Conservation (phyloP, 1,284 basidiomycete species). For the Porodaedalea pini region DNA sequence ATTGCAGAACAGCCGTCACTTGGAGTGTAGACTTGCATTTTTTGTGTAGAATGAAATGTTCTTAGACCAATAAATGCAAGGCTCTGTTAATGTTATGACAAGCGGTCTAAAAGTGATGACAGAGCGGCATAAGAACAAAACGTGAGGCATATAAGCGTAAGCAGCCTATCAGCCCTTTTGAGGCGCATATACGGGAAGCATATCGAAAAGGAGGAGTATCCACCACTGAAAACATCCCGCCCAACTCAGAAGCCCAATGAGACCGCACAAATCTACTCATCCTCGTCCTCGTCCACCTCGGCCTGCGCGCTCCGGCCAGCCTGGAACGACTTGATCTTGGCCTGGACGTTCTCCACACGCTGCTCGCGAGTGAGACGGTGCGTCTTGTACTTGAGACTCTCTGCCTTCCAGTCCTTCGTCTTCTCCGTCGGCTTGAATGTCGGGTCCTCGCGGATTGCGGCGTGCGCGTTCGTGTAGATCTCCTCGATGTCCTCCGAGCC, state of each 20-base stretch:
- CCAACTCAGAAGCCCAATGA: not conserved
- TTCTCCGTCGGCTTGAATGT: conserved; percentile 90
- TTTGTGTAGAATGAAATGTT: not conserved
- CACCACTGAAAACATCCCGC: not conserved
- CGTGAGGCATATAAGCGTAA: conserved; percentile 11
- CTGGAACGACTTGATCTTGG: conserved; percentile 85
- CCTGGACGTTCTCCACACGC: conserved; percentile 74
- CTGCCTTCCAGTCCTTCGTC: conserved; percentile 89
- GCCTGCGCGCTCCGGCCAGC: conserved; percentile 48
- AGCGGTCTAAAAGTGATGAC: not conserved
- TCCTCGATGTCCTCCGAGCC: conserved; percentile 98
- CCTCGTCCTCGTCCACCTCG: conserved; percentile 48
- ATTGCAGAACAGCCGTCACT: not conserved
- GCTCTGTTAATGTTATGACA: not conserved
- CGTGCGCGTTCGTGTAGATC: conserved; percentile 87
- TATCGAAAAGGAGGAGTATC: conserved; percentile 4
- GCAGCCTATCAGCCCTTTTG: conserved; percentile 17
- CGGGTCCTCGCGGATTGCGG: conserved; percentile 95
- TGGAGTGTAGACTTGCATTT: too few relatives aligned
- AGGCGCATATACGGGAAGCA: conserved; percentile 15
- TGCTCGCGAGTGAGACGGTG: conserved; percentile 75
- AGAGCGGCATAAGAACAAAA: conserved; percentile 7
- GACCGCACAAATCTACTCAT: conserved; percentile 40
- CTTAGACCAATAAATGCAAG: not conserved
- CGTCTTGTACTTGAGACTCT: conserved; percentile 73